A percentile compares a stretch with the other conserved stretches of the same genome.
These are phyloP conservation scores for Suillus lakei DNA, from an alignment of 768 basidiomycete species.

Conservation along the genomic window DNA sequence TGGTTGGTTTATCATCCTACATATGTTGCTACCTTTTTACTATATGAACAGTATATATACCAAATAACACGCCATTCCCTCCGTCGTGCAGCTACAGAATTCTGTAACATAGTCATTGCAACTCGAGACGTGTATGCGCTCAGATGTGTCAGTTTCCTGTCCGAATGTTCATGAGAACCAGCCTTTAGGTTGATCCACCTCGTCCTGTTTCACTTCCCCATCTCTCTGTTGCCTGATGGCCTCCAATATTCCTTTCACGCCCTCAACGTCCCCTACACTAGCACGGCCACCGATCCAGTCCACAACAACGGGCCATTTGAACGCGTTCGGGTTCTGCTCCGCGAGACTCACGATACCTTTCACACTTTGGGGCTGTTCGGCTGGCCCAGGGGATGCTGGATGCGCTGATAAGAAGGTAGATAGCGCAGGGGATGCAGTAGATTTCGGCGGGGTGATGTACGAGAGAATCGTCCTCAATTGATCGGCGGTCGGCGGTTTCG, in stretches of 20 bases:
- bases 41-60: not conserved
- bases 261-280: slow-evolving; percentile 68
- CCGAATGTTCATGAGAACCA: slow-evolving; percentile 49
- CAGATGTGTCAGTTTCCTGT: not conserved
- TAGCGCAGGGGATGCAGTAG: slow-evolving; percentile 36
- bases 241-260: slow-evolving; percentile 72
- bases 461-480: slow-evolving; percentile 71
- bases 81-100: not conserved
- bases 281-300: slow-evolving; percentile 74
- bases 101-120: not conserved
- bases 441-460: slow-evolving; percentile 46
- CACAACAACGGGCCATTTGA: slow-evolving; percentile 84
- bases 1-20: not conserved
- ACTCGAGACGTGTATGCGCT: not conserved
- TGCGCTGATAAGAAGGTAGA: slow-evolving; percentile 64
- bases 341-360: slow-evolving; percentile 56
- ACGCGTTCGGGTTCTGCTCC: slow-evolving; percentile 55
- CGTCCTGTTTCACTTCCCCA: slow-evolving; percentile 55
- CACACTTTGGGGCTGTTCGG: slow-evolving; percentile 44
- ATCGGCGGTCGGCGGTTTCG: slow-evolving; percentile 64
- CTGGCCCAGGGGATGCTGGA: slow-evolving; percentile 46
- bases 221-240: slow-evolving; percentile 66
- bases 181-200: slow-evolving; percentile 53
- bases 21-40: not conserved
- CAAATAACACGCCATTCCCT: not conserved